Evolutionary conservation across 371 early-diverging fungal genomes (phyloP), one percentile per base, ranked within the genome.

Genomic region (Quaeritorhiza haematococci): DNA sequence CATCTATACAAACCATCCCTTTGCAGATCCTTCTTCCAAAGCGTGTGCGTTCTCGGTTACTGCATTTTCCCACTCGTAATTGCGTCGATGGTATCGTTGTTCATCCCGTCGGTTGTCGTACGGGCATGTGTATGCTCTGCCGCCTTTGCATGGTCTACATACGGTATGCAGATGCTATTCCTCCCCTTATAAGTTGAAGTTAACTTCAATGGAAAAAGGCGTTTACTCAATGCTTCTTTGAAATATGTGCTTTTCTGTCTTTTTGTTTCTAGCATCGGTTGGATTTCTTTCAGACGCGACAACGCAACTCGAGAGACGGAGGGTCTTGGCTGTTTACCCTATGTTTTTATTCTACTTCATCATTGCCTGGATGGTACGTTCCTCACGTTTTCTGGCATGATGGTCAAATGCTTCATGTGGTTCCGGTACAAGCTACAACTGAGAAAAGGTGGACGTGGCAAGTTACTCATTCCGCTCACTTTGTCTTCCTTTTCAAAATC

Each of bases 41-140:
- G 87, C 62, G 91, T 96, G 4, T 96, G 96, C 67, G 87, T 93
- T 10, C 80, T 96, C 44, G 95, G 95, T 2, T 96, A 96, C 74
- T 96, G 96, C 71, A 71, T 94, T 54, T 96, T 93, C 67, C 96
- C 96, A 6, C 76, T 94, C 54, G 89, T 89, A 0, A 67, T 89
- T 19, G 88, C 87, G 17, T 79, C 91, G 17, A 61, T 92, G 21
- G 62, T 91, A 0, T 70, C 86, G 0, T 70, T 88, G 17, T 79
- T 92, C 65, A 73, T 88, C 0, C 66, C 74, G 13, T 50, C n/a
- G 17, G 59, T 34, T 8, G 13, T 50, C 7, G 24, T 50, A 8
- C 24, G 33, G 32, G 24, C 33, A 28, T 50, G 32, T 32, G n/a
- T 13, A 33, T 50, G 10, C n/a, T 17, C n/a, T 29, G 24, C 19